Percentiles rank a stretch among this genome's conserved stretches.
phyloP scores from a whole-genome alignment of 164 flowering plant genomes.

The Berberis vulgaris region DNA sequence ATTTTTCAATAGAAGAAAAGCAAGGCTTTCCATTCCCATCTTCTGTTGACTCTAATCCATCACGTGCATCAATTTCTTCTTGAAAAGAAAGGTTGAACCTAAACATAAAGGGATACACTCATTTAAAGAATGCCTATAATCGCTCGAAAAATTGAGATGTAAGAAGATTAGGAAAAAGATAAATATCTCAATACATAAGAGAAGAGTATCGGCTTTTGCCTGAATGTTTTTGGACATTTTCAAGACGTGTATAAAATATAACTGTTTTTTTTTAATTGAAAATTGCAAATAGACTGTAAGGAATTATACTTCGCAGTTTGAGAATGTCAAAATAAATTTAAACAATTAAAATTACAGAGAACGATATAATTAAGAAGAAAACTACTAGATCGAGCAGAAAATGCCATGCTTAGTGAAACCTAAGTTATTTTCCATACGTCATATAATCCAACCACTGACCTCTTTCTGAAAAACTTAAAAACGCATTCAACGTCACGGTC shows the following conservation, averaged over 20 bases:
- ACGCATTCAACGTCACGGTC: conserved; percentile 97
- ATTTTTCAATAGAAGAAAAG: conserved; percentile 54
- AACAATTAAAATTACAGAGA: no score
- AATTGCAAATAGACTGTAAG: no score
- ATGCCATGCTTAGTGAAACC: not conserved
- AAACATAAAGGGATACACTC: conserved; percentile 52
- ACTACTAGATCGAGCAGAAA: not conserved
- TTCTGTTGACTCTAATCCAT: conserved; percentile 24
- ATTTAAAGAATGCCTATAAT: no score
- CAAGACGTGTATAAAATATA: no score
- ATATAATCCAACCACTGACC: conserved; percentile 28
- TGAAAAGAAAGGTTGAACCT: conserved; percentile 32
- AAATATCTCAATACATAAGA: no score
- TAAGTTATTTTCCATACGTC: not conserved
- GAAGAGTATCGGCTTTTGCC: no score
- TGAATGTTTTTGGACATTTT: no score
- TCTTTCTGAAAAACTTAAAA: conserved; percentile 72
- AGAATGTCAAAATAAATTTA: no score
- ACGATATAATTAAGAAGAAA: not conserved
- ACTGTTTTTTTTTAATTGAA: no score
- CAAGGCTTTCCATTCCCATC: conserved; percentile 33
- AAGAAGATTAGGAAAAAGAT: no score
- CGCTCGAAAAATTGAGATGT: no score
- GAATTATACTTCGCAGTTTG: no score
- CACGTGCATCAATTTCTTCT: conserved; percentile 15